Percentiles rank a stretch among this genome's conserved stretches.
Evolutionary conservation across 306 rosid genomes (phyloP).

Genomic region (Vigna radiata): DNA sequence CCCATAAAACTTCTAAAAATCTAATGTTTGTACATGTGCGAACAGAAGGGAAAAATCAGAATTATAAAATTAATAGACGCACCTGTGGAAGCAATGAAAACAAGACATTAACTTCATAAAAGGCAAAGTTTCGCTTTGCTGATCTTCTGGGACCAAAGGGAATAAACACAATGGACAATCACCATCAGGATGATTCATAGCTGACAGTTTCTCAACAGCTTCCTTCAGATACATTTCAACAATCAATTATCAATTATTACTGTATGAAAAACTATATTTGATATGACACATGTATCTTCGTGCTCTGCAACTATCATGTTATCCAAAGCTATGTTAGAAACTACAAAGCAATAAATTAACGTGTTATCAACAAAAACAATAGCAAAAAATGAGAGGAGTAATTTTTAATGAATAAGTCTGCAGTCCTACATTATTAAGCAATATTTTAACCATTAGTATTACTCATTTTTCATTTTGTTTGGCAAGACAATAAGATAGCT

Average conservation of each 20-base stretch:
- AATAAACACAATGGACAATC: constrained; percentile 83
- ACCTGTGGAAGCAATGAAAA: constrained; percentile 93
- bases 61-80: neutral
- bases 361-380: constrained; percentile 4
- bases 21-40: constrained; percentile 13
- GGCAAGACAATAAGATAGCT: neutral
- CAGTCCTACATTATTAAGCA: constrained; percentile 6
- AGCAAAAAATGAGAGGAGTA: neutral
- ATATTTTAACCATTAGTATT: neutral
- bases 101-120: constrained; percentile 94
- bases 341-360: neutral
- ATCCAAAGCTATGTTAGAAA: constrained; percentile 19
- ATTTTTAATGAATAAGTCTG: constrained; percentile 14
- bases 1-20: constrained; percentile 17
- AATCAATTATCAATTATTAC: constrained; percentile 32
- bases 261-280: constrained; percentile 21
- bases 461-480: constrained; percentile 2
- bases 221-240: constrained; percentile 61
- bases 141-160: constrained; percentile 68
- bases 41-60: neutral
- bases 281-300: constrained; percentile 3
- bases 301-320: constrained; percentile 5
- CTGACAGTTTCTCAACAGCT: constrained; percentile 78
- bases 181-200: constrained; percentile 93
- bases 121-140: constrained; percentile 56